Conservation (phyloP, 176 grass and related monocot species). For the Musa troglodytarum region DNA sequence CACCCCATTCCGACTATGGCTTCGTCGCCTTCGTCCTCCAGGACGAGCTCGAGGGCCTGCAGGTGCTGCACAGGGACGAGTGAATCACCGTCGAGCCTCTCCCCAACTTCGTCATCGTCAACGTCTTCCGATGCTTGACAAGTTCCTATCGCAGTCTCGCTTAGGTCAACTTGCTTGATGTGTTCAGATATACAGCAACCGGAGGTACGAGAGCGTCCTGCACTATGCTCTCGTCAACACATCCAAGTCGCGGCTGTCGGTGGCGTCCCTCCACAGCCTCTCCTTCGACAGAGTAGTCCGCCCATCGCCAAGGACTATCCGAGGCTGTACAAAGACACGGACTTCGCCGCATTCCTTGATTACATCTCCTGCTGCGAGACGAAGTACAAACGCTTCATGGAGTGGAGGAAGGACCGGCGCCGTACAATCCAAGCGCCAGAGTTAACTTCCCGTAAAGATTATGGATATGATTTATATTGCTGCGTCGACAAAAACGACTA, state of each 20-base stretch:
- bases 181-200: slow-evolving; percentile 71
- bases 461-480: too few species aligned
- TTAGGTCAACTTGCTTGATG: background rate
- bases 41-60: slow-evolving; percentile 59
- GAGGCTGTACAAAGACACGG: slow-evolving; percentile 58
- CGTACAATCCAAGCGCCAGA: too few species aligned
- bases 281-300: slow-evolving; percentile 29
- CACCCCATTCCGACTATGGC: slow-evolving; percentile 80
- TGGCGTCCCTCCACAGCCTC: slow-evolving; percentile 76
- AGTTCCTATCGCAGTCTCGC: background rate
- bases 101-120: slow-evolving; percentile 48
- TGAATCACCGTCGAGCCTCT: slow-evolving; percentile 65
- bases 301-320: slow-evolving; percentile 27
- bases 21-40: slow-evolving; percentile 72
- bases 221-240: slow-evolving; percentile 63
- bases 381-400: too few species aligned
- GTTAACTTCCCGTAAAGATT: too few species aligned
- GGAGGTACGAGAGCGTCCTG: slow-evolving; percentile 58
- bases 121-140: slow-evolving; percentile 15
- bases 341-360: slow-evolving; percentile 52
- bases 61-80: slow-evolving; percentile 35
- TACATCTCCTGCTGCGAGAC: too few species aligned
- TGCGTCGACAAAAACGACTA: too few species aligned
- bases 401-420: too few species aligned
- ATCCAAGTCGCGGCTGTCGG: slow-evolving; percentile 38